A percentile compares a stretch with the other conserved stretches of the same genome.
These are phyloP conservation scores for Solanum tacnaense DNA, from an alignment of 257 asterid genomes.

Conservation along the genomic window DNA sequence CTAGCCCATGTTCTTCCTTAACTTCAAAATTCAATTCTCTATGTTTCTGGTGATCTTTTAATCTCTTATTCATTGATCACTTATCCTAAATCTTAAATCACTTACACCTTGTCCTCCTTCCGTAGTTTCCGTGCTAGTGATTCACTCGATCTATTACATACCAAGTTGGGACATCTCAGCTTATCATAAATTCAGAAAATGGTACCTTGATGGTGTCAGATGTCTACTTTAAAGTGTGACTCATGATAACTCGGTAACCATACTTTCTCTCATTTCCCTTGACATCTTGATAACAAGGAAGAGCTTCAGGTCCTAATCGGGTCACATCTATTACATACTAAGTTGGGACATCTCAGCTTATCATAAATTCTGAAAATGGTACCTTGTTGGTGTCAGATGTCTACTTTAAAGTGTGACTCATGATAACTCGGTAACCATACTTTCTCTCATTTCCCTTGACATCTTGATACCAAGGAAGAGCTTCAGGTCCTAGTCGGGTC, in stretches of 20 bases:
- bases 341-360: not conserved
- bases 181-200: not conserved
- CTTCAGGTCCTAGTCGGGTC: not conserved
- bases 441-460: not conserved
- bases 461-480: not conserved
- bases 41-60: not conserved
- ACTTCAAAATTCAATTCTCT: not conserved
- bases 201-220: not conserved
- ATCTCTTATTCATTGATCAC: not conserved
- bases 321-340: not conserved
- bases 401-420: not conserved
- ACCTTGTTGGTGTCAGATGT: not conserved
- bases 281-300: not conserved
- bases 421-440: not conserved
- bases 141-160: not conserved
- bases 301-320: not conserved
- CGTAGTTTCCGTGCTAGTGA: not conserved
- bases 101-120: not conserved
- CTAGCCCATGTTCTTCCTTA: not conserved
- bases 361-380: not conserved
- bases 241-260: not conserved
- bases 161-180: not conserved
- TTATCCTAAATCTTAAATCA: not conserved
- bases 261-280: not conserved
- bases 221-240: not conserved